phyloP scores from a whole-genome alignment of 192 early-diverging fungal species.

The Fimicolochytrium jonesii region DNA sequence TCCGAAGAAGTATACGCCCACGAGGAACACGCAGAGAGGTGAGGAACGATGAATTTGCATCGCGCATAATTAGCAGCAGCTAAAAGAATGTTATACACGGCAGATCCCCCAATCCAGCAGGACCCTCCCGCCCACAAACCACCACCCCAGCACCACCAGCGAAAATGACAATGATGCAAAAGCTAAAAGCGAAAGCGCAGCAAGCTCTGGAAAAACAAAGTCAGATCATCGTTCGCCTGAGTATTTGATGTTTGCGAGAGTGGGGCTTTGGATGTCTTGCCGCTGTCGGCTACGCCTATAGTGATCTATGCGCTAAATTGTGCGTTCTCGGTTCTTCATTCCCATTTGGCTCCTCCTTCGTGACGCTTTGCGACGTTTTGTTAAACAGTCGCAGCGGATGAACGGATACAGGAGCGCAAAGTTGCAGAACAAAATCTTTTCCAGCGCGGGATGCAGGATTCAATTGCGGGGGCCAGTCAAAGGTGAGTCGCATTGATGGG shows the following conservation, averaged over 20 bases:
- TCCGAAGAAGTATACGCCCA: not conserved
- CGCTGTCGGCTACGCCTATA: not conserved
- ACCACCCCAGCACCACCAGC: not conserved
- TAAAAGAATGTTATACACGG: not conserved
- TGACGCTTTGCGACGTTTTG: not conserved
- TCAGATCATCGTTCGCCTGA: slow-evolving; percentile 11
- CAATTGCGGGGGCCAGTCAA: no score
- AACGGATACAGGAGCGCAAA: not conserved
- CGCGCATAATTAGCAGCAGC: not conserved
- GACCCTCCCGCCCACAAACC: not conserved
- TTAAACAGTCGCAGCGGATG: not conserved
- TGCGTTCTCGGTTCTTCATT: not conserved
- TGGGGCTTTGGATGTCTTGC: no score
- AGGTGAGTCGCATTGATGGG: no score
- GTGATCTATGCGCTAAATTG: not conserved
- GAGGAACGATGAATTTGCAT: not conserved
- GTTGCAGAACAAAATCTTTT: not conserved
- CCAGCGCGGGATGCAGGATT: not conserved
- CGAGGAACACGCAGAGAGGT: not conserved
- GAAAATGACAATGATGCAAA: slow-evolving; percentile 14
- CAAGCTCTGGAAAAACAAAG: slow-evolving; percentile 24
- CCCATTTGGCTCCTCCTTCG: not conserved
- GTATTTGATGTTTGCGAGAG: no score
- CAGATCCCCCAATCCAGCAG: not conserved
- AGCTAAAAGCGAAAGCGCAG: slow-evolving; percentile 12